Percentiles rank a stretch among this genome's conserved stretches.
These are phyloP conservation scores for Tricholoma furcatifolium DNA, from an alignment of 768 basidiomycete genomes.

Conservation along the genomic window DNA sequence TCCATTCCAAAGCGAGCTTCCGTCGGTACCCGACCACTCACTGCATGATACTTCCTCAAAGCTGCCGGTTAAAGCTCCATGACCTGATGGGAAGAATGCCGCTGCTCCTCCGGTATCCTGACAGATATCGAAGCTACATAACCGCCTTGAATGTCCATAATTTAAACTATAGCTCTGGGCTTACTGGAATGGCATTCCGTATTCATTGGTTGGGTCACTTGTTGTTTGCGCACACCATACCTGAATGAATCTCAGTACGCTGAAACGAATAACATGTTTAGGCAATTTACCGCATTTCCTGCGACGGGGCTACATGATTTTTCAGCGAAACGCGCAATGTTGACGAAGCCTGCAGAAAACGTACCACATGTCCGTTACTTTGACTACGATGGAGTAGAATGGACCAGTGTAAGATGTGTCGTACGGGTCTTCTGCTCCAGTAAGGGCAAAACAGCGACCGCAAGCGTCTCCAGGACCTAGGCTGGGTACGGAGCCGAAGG, in stretches of 20 bases:
- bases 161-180: constrained; percentile 12
- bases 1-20: constrained; percentile 42
- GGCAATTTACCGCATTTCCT: constrained; percentile 38
- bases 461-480: constrained; percentile 57
- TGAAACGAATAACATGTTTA: not conserved
- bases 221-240: constrained; percentile 55
- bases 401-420: constrained; percentile 49
- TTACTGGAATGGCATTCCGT: constrained; percentile 49
- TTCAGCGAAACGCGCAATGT: not conserved
- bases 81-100: constrained; percentile 57
- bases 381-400: constrained; percentile 55
- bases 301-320: constrained; percentile 33
- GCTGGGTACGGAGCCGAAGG: constrained; percentile 53
- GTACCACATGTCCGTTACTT: constrained; percentile 45
- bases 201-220: constrained; percentile 40
- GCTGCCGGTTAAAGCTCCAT: constrained; percentile 54
- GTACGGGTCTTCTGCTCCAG: constrained; percentile 50
- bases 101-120: constrained; percentile 51
- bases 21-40: constrained; percentile 57
- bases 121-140: constrained; percentile 57
- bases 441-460: constrained; percentile 58
- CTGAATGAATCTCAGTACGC: constrained; percentile 15
- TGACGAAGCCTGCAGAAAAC: not conserved
- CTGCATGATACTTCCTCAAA: constrained; percentile 59
- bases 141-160: not conserved